Base-by-base conservation (phyloP, 2,329 filamentous ascomycete genomes). In the Ceratocystis ficicola region DNA sequence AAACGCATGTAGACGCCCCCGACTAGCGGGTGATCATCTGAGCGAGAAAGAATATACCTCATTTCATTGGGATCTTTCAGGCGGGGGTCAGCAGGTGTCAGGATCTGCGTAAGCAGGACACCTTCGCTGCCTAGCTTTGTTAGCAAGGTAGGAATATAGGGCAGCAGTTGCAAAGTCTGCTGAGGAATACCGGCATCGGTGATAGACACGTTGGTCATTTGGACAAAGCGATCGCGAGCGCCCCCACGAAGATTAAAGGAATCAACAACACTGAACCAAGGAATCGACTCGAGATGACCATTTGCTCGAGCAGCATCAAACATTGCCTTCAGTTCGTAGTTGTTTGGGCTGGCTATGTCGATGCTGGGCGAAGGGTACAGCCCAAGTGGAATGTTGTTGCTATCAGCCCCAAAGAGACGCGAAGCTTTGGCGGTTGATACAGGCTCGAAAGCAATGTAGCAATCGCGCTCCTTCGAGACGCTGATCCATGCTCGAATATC, bases 211-310 rank as follows among this genome's bases (percentile, higher is more conserved):
- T 81, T 85, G 0, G 89, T 88, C n/a, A 91, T 77, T 3, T 81
- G 77, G 0, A 88, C 80, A 64, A 96, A 86, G 0, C 84, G 81
- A 32, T 91, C 86, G 63, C 90, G 80, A 1, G 90, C 87, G 2
- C 87, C 77, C n/a, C 82, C 82, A 2, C 82, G 81, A 72, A 96
- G 87, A 5, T 88, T 88, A 61, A 97, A 83, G 0, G 86, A 80
- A 72, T 96, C 88, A 64, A 97, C 86, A 44, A 90, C 77, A 25
- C 78, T 74, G 80, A 92, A 97, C 92, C 93, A 96, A 50, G 80
- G 79, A 2, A 81, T 75, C 5, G 81, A 79, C 28, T 90, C 87
- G 3, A 96, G 84, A 69, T 88, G 84, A 2, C 82, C 85, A 30
- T 83, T 78, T 1, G 82, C 77, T 15, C 82, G 81, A 1, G 92